Conservation (phyloP, 164 flowering plant species). For the Umbellularia californica region DNA sequence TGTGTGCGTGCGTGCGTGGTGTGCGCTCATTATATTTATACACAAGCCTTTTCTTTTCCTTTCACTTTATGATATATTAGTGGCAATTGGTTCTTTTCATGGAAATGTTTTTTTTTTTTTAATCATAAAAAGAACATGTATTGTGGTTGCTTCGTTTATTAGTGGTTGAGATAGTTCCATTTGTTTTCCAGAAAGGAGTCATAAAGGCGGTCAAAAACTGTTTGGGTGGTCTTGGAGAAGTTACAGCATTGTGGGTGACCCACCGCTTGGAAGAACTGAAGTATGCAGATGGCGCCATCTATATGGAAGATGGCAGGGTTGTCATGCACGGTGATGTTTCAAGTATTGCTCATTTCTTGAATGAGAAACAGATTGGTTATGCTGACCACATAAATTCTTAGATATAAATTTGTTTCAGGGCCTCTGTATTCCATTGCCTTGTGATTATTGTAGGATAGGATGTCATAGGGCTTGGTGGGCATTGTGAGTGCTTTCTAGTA, state of each 20-base stretch:
- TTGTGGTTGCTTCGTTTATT: too few species aligned
- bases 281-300: constrained; percentile 93
- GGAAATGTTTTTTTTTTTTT: too few species aligned
- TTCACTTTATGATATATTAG: too few species aligned
- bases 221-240: constrained; percentile 43
- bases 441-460: too few species aligned
- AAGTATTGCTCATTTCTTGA: constrained; percentile 37
- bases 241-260: constrained; percentile 93
- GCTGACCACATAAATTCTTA: constrained; percentile 31
- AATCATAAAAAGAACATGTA: too few species aligned
- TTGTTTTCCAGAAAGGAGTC: constrained; percentile 57
- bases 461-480: too few species aligned
- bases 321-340: constrained; percentile 52
- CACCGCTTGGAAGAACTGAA: constrained; percentile 90
- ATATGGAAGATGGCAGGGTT: constrained; percentile 81
- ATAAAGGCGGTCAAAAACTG: constrained; percentile 73
- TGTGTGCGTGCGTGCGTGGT: too few species aligned
- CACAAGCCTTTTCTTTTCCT: too few species aligned
- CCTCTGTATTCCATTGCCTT: not conserved
- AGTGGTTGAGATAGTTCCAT: not conserved
- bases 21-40: too few species aligned
- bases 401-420: constrained; percentile 1
- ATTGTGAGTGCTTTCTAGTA: too few species aligned
- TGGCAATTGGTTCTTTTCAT: too few species aligned
- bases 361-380: constrained; percentile 42